These are phyloP conservation scores for Bodo saltans DNA, from an alignment of 78 protist genomes.

Conservation along the genomic window DNA sequence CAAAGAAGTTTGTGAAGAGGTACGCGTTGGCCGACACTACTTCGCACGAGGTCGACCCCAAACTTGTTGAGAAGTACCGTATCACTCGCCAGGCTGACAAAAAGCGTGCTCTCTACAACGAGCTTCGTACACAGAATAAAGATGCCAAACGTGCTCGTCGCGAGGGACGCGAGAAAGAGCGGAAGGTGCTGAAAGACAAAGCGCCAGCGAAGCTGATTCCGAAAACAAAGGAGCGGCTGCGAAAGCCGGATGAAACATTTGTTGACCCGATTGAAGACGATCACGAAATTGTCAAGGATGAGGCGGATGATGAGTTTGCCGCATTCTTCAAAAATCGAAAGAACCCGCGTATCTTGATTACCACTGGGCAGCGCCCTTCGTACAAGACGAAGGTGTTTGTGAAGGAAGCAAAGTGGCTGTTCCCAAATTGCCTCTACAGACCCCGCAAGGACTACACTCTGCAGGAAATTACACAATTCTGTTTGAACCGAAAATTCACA, in stretches of 20 bases:
- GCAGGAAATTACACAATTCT: slow-evolving; percentile 70
- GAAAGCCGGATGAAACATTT: slow-evolving; percentile 7
- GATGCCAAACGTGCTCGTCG: slow-evolving; percentile 7
- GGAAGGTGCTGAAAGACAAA: background rate
- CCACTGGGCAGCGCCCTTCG: background rate
- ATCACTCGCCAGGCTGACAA: background rate
- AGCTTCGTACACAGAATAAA: background rate
- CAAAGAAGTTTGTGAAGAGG: too few relatives aligned
- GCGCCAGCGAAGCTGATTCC: background rate
- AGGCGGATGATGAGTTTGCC: slow-evolving; percentile 25
- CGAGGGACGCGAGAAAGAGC: slow-evolving; percentile 5
- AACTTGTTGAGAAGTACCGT: background rate
- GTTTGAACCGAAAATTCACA: slow-evolving; percentile 77
- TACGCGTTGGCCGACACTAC: too few relatives aligned
- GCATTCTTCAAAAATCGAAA: background rate
- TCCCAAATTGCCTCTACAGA: slow-evolving; percentile 67
- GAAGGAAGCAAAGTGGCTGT: slow-evolving; percentile 21
- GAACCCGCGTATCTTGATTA: slow-evolving; percentile 4
- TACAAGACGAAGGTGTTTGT: background rate
- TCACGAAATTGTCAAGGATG: background rate
- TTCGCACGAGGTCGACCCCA: background rate
- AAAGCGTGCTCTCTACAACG: background rate
- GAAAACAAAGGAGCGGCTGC: background rate
- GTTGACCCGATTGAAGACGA: background rate
- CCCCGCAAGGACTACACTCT: slow-evolving; percentile 51